Conservation (phyloP, 768 basidiomycete genomes). For the Rubroboletus satanas region DNA sequence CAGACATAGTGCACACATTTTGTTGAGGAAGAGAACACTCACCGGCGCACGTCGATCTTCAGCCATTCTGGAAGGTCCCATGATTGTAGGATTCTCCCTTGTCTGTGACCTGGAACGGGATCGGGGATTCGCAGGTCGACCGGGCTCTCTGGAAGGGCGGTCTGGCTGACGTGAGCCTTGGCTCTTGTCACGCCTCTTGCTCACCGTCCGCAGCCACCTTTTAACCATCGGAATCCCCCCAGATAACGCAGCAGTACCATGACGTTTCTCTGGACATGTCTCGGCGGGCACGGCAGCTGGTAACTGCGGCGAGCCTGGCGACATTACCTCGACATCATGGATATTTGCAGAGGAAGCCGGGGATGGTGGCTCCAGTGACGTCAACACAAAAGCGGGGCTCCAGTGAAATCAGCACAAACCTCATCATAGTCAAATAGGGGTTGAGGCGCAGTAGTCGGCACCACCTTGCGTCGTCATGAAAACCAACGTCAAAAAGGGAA, state of each 20-base stretch:
- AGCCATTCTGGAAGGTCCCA: background rate
- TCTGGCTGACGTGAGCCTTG: background rate
- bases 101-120: background rate
- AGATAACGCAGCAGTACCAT: background rate
- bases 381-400: background rate
- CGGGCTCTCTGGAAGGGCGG: background rate
- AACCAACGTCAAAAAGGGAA: background rate
- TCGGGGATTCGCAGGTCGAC: background rate
- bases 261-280: background rate
- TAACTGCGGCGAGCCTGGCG: background rate
- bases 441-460: background rate
- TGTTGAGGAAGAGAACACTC: background rate
- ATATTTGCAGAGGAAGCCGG: background rate
- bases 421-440: background rate
- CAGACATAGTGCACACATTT: background rate
- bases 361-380: background rate
- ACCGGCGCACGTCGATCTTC: background rate
- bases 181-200: background rate
- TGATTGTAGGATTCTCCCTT: background rate
- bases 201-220: background rate
- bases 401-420: background rate
- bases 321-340: background rate
- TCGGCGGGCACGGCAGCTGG: no score
- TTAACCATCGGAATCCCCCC: background rate
- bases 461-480: background rate